Evolutionary conservation across 2,329 filamentous ascomycete species (phyloP), one percentile per base, ranked within the genome.

Genomic region (Colletotrichum sublineola): DNA sequence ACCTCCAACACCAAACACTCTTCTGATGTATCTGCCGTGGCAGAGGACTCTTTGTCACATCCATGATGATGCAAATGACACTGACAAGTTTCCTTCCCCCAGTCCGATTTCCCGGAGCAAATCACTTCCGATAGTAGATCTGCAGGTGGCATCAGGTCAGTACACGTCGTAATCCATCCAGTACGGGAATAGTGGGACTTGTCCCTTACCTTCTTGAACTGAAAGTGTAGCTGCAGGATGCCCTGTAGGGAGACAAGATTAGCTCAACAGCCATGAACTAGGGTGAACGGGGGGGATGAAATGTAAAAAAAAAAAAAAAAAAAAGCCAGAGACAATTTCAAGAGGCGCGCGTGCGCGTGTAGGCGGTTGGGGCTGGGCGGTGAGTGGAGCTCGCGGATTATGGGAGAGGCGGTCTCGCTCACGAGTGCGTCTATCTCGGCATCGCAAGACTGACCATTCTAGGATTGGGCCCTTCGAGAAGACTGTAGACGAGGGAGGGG

Each of bases 151-250:
- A 52, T 64, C 52, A 67, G 40, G 75, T 81, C 55, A 75, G 70
- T 72, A 67, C 52, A 67, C 52, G 64, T 61, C 44, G 29, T 38
- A 38, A 50, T 72, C 60, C 46, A 18, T 44, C 12, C n/a, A 36
- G 3, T 20, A 31, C 38, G 38, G 44, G 50, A 24, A 52, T 48
- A 67, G 53, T 53, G 64, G 68, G 67, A 46, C 33, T 68, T 44
- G 42, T 66, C 58, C 76, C 82, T 79, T 82, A 97, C 95, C 90
- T 97, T 97, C 83, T 98, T 99, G 87, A 98, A 98, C 82, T 98
- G 95, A 81, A 99, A 99, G 81, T 98, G 96, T 71, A 99, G 89
- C 84, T 98, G 95, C 70, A 99, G 85, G 77, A 98, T 97, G 65
- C 96, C 96, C 94, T 97, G 79, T 75, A 72, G 71, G 76, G 60